Percentiles rank a stretch among this genome's conserved stretches.
Conservation (phyloP, 495 filamentous ascomycete species). For the Ramalina intermedia region DNA sequence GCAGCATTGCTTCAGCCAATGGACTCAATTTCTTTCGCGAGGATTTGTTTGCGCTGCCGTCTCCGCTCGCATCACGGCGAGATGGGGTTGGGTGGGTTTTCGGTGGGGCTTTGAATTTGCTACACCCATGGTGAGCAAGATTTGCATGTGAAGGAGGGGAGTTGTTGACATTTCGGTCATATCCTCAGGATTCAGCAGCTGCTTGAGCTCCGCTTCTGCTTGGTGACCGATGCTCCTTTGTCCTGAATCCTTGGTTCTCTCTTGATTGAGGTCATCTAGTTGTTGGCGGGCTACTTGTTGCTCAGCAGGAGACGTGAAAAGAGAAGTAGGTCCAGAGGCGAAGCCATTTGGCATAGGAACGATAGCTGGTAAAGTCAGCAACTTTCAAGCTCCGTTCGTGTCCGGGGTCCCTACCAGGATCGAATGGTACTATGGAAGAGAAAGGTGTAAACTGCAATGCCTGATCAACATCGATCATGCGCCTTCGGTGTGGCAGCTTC, state of each 20-base stretch:
- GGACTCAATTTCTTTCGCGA: slow-evolving; percentile 28
- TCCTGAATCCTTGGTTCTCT: slow-evolving; percentile 18
- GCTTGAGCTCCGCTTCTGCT: slow-evolving; percentile 50
- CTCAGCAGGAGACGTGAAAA: slow-evolving; percentile 22
- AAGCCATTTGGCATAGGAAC: slow-evolving; percentile 54
- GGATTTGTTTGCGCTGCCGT: slow-evolving; percentile 9
- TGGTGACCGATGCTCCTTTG: slow-evolving; percentile 18
- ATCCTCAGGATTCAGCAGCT: slow-evolving; percentile 49
- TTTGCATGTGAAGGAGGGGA: slow-evolving; percentile 4
- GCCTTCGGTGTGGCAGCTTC: slow-evolving; percentile 2
- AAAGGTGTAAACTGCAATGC: slow-evolving; percentile 86
- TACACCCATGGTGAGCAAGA: slow-evolving; percentile 21
- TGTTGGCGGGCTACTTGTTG: slow-evolving; percentile 26
- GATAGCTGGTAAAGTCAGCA: slow-evolving; percentile 34
- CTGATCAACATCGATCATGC: slow-evolving; percentile 56
- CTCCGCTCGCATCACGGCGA: not conserved
- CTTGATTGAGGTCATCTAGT: slow-evolving; percentile 37
- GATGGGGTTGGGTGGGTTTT: slow-evolving; percentile 15
- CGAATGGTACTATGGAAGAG: slow-evolving; percentile 77
- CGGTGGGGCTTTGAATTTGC: slow-evolving; percentile 52
- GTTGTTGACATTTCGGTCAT: slow-evolving; percentile 57
- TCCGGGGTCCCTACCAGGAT: slow-evolving; percentile 47
- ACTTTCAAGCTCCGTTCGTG: not conserved
- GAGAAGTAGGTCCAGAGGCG: slow-evolving; percentile 32
- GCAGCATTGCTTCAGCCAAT: slow-evolving; percentile 44